phyloP scores from a whole-genome alignment of 805 yeast species.

The Dipodascopsis uninucleata region DNA sequence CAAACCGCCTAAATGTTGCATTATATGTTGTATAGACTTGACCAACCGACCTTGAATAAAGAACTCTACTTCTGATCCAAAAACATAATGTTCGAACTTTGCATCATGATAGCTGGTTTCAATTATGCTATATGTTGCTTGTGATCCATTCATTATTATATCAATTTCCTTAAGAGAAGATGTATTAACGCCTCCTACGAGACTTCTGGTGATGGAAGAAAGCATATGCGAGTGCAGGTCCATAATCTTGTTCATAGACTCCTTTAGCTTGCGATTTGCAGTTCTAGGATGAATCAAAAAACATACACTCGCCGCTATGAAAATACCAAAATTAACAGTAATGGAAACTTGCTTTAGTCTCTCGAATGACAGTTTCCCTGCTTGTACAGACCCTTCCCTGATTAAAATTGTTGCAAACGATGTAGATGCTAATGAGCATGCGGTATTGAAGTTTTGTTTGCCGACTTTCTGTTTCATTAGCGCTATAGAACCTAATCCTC shows the following conservation, averaged over 20 bases:
- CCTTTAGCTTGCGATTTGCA: conserved; percentile 48
- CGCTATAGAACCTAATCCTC: conserved; percentile 62
- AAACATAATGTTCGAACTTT: conserved; percentile 52
- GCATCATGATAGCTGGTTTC: conserved; percentile 52
- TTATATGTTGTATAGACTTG: conserved; percentile 48
- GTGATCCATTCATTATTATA: conserved; percentile 10
- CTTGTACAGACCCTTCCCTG: conserved; percentile 66
- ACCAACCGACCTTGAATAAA: conserved; percentile 46
- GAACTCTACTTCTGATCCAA: conserved; percentile 57
- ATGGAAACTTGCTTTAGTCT: conserved; percentile 52
- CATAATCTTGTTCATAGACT: conserved; percentile 45
- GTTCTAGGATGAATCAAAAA: conserved; percentile 61
- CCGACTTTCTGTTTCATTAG: conserved; percentile 64
- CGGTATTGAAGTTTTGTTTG: conserved; percentile 71
- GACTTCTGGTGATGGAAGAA: conserved; percentile 17
- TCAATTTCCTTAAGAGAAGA: conserved; percentile 21
- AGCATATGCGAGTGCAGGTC: conserved; percentile 48
- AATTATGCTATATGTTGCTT: conserved; percentile 31
- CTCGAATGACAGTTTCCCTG: conserved; percentile 53
- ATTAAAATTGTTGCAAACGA: conserved; percentile 66
- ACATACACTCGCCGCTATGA: conserved; percentile 57
- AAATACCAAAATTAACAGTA: conserved; percentile 60
- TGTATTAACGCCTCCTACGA: conserved; percentile 19
- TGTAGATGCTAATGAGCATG: conserved; percentile 73
- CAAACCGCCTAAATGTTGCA: conserved; percentile 62